Conservation (phyloP, 805 yeast genomes). For the Kazachstania psychrophila region DNA sequence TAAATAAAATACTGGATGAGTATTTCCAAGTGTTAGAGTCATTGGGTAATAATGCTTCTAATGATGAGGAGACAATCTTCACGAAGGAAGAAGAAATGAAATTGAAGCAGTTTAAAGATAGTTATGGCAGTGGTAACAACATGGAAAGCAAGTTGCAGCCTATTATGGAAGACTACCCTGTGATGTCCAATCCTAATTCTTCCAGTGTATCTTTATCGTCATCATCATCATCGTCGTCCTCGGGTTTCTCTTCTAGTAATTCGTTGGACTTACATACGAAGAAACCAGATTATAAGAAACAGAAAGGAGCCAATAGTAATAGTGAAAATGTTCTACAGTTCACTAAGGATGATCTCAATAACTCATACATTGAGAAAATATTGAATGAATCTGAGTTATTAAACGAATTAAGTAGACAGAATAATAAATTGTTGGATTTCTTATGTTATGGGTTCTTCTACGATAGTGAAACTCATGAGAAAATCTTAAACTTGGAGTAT, state of each 20-base stretch:
- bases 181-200: not conserved
- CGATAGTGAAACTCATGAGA: constrained; percentile 5
- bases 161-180: not conserved
- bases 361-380: constrained; percentile 31
- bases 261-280: not conserved
- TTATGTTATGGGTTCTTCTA: constrained; percentile 36
- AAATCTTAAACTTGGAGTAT: constrained; percentile 19
- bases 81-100: not conserved
- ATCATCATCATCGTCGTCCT: not conserved
- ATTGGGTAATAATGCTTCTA: not conserved
- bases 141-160: not conserved
- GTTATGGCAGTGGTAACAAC: not conserved
- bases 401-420: constrained; percentile 32
- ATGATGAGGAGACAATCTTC: not conserved
- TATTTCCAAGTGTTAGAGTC: constrained; percentile 24
- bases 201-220: not conserved
- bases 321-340: not conserved
- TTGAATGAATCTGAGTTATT: constrained; percentile 35
- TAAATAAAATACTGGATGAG: constrained; percentile 34
- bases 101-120: not conserved
- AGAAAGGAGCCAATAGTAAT: not conserved
- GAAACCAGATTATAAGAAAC: not conserved
- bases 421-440: constrained; percentile 36
- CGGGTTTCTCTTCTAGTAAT: not conserved
- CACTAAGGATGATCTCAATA: constrained; percentile 10